A percentile compares a stretch with the other conserved stretches of the same genome.
These are phyloP conservation scores for Mycosarcoma maydis DNA, from an alignment of 1,284 basidiomycete genomes.

Conservation along the genomic window DNA sequence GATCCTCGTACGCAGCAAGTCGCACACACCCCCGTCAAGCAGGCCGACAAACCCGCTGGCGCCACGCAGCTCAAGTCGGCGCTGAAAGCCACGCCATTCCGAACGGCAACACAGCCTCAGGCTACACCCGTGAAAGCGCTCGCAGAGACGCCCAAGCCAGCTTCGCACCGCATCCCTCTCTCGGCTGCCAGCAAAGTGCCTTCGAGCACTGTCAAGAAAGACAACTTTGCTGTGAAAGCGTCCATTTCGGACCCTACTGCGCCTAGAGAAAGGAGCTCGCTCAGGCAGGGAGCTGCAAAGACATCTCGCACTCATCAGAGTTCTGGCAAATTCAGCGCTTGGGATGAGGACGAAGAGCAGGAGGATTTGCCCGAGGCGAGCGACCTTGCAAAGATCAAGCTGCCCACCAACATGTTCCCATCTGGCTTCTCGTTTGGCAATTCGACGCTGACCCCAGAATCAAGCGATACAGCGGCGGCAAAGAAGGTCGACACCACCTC, in stretches of 20 bases:
- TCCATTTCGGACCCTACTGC: conserved; percentile 35
- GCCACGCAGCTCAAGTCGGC: conserved; percentile 38
- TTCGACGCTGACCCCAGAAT: conserved; percentile 1
- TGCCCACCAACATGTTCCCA: conserved; percentile 61
- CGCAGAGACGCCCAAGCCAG: conserved; percentile 32
- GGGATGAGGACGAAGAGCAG: conserved; percentile 64
- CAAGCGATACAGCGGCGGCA: conserved; percentile 1
- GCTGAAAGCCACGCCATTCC: conserved; percentile 40
- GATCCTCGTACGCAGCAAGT: conserved; percentile 16
- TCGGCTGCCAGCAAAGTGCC: conserved; percentile 36
- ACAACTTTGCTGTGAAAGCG: conserved; percentile 52
- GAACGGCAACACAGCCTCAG: conserved; percentile 10
- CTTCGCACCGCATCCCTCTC: conserved; percentile 38
- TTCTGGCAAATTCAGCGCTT: conserved; percentile 59
- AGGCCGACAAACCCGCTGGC: conserved; percentile 15
- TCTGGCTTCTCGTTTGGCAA: conserved; percentile 56
- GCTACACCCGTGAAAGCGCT: conserved; percentile 7
- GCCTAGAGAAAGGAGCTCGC: conserved; percentile 51
- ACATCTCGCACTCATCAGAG: conserved; percentile 55
- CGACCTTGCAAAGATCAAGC: conserved; percentile 63
- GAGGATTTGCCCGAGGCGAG: conserved; percentile 57
- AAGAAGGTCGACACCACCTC: conserved; percentile 4
- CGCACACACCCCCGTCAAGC: conserved; percentile 25
- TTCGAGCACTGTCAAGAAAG: conserved; percentile 31
- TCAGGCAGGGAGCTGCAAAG: conserved; percentile 61